phyloP scores from a whole-genome alignment of 2,329 filamentous ascomycete species.

The Xylariaceae sp. region DNA sequence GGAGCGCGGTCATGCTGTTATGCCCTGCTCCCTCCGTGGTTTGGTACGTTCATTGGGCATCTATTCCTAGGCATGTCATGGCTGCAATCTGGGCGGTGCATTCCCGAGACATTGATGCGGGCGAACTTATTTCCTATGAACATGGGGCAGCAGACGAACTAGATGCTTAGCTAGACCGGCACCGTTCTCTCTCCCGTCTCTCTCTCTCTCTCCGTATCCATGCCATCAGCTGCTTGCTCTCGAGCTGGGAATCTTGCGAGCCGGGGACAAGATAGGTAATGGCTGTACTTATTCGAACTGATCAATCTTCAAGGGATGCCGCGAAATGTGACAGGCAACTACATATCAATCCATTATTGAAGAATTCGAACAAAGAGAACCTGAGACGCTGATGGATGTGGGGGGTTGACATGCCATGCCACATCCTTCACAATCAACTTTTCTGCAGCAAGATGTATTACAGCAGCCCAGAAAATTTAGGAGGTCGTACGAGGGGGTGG shows the following conservation, averaged over 20 bases:
- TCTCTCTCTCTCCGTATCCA: too few species aligned
- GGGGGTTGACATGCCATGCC: not conserved
- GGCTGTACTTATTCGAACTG: not conserved
- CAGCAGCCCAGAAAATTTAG: not conserved
- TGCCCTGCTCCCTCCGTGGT: conserved; percentile 4
- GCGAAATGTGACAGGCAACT: not conserved
- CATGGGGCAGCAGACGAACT: not conserved
- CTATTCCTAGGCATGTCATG: conserved; percentile 7
- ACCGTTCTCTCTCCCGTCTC: too few species aligned
- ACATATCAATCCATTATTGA: conserved; percentile 3
- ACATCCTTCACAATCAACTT: conserved; percentile 1
- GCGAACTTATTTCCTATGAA: not conserved
- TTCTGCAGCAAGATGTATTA: not conserved
- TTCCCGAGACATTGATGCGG: conserved; percentile 18
- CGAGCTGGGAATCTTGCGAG: too few species aligned
- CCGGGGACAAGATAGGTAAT: not conserved
- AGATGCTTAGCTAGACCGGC: not conserved
- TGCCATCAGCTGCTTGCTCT: too few species aligned
- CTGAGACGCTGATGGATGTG: not conserved
- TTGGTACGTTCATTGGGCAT: conserved; percentile 1
- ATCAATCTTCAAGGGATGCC: not conserved
- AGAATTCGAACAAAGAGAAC: conserved; percentile 7
- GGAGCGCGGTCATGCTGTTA: not conserved
- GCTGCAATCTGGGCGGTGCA: conserved; percentile 8
- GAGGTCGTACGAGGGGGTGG: conserved; percentile 1